Conservation (phyloP, 1,139 yeast species). For the Nematodospora anomalae region DNA sequence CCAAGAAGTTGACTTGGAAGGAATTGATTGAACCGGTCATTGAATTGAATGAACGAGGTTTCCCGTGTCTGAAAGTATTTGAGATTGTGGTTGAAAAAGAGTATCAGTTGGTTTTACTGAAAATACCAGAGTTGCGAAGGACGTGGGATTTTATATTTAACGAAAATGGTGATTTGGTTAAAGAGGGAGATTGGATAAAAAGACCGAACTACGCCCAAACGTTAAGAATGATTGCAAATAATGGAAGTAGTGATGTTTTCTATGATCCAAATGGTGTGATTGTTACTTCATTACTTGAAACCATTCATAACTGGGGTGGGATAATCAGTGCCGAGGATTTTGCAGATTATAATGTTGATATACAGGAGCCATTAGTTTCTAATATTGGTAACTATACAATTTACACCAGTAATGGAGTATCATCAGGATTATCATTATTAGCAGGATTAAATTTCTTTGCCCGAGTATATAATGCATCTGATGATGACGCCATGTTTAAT, state of each 20-base stretch:
- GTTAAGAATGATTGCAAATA: conserved; percentile 61
- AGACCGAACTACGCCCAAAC: conserved; percentile 69
- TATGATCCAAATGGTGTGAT: conserved; percentile 84
- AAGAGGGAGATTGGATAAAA: conserved; percentile 57
- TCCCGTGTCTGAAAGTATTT: conserved; percentile 54
- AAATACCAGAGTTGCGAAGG: conserved; percentile 27
- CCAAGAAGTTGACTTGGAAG: conserved; percentile 72
- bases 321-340: conserved; percentile 65
- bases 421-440: conserved; percentile 79
- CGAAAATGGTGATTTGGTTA: conserved; percentile 26
- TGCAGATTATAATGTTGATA: conserved; percentile 53
- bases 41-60: conserved; percentile 66
- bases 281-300: conserved; percentile 51
- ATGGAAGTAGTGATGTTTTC: conserved; percentile 75
- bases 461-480: conserved; percentile 22
- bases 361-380: conserved; percentile 55
- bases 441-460: conserved; percentile 69
- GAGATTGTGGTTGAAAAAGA: conserved; percentile 28
- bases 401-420: conserved; percentile 71
- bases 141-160: conserved; percentile 59
- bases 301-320: conserved; percentile 56
- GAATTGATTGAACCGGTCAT: conserved; percentile 76
- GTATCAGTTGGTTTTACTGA: conserved; percentile 27
- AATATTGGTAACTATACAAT: conserved; percentile 51
- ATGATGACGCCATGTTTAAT: conserved; percentile 40